Evolutionary conservation across 805 yeast species (phyloP), one percentile per base, ranked within the genome.

Genomic region (Ascoidea rubescens): DNA sequence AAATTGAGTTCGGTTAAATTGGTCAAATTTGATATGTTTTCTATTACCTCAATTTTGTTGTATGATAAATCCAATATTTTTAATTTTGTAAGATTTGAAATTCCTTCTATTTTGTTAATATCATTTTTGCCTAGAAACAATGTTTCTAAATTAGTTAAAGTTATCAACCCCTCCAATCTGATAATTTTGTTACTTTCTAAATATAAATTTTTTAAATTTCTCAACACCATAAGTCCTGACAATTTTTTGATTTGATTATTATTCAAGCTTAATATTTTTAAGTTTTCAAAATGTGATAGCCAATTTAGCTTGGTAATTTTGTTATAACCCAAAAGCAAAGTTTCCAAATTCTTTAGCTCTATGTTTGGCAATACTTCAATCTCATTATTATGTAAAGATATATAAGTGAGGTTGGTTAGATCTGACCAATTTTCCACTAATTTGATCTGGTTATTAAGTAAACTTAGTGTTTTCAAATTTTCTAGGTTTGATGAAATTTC

Each of bases 61-160:
- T 37, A 10, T 37, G 43, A 37, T 37, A 37, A 37, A 37, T 10
- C 8, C 14, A 37, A 37, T 14, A 10, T 4, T 37, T 37, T 37
- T 10, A 37, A 4, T 37, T 37, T 37, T 37, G 43, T 2, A 14
- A 37, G 14, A 37, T 37, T 4, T 8, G 14, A 10, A 37, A 21
- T 21, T 21, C 28, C 28, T 21, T 21, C 28, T 21, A 21, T 21
- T 21, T 21, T 21, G 28, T 21, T 21, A 21, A 21, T 21, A 3
- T 21, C 75, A 66, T 93, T 93, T 62, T 89, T 88, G 48, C 98
- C 99, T 47, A 93, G 71, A 99, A 98, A 93, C 48, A 93, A 70
- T 62, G 90, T 85, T 37, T 37, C 43, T 37, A 37, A 37, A 37
- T 37, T 37, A 10, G 8, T 37, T 4, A 37, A 37, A 37, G 8